A percentile compares a stretch with the other conserved stretches of the same genome.
Evolutionary conservation across 2,329 filamentous ascomycete genomes (phyloP).

Genomic region (Paraconiothyrium sp.): DNA sequence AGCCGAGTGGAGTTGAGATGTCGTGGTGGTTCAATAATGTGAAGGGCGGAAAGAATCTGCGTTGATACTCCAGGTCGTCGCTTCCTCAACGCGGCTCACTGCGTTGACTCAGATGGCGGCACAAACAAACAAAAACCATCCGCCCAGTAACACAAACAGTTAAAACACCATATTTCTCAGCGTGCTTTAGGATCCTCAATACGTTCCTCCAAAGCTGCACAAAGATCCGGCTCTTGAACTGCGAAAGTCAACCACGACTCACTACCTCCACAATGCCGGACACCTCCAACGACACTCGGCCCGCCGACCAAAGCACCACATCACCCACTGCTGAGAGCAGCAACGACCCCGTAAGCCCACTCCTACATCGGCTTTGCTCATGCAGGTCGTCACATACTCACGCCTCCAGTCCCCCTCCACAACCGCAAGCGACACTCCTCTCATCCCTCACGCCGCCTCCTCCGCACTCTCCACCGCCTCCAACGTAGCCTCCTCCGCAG

Average conservation of each 20-base stretch:
- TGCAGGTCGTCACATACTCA: neutral
- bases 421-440: neutral
- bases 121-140: constrained; percentile 4
- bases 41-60: neutral
- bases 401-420: neutral
- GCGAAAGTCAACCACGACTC: neutral
- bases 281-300: neutral
- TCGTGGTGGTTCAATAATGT: neutral
- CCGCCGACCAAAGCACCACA: constrained; percentile 1
- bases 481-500: neutral
- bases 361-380: no score
- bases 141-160: neutral
- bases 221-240: no score
- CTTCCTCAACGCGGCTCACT: neutral
- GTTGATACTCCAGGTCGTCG: neutral
- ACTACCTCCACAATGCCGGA: constrained; percentile 18
- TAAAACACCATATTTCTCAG: no score
- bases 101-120: neutral
- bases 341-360: neutral
- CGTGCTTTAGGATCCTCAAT: no score
- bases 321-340: neutral
- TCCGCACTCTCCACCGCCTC: neutral
- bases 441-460: neutral
- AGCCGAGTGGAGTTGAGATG: neutral
- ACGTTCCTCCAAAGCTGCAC: no score